Conservation (phyloP, 2,329 filamentous ascomycete genomes). For the Microascus cirrosus region DNA sequence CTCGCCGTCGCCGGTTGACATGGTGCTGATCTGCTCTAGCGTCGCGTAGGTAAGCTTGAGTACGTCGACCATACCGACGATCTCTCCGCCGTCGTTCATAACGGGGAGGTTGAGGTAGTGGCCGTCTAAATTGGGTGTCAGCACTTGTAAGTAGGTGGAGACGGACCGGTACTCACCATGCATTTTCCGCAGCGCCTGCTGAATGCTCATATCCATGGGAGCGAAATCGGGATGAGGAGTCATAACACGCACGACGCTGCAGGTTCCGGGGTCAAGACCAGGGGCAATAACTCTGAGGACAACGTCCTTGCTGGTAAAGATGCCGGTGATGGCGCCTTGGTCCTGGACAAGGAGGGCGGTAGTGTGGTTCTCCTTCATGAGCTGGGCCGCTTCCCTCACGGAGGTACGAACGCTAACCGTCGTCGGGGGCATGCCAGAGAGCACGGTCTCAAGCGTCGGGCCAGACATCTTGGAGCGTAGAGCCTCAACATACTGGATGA, state of each 20-base stretch:
- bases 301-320: conserved; percentile 99
- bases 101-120: conserved; percentile 97
- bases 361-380: conserved; percentile 99
- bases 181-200: conserved; percentile 97
- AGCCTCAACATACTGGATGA: conserved; percentile 97
- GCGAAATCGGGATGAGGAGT: conserved; percentile 98
- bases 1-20: conserved; percentile 79
- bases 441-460: conserved; percentile 85
- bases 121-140: conserved; percentile 53
- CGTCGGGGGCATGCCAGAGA: conserved; percentile 83
- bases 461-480: conserved; percentile 95
- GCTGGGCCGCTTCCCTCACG: conserved; percentile 83
- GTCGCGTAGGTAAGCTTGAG: conserved; percentile 97
- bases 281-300: conserved; percentile 96
- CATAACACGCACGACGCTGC: conserved; percentile 98
- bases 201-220: conserved; percentile 97
- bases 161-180: conserved; percentile 55
- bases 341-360: conserved; percentile 95
- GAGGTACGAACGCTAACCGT: conserved; percentile 94
- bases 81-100: conserved; percentile 95
- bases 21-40: conserved; percentile 93
- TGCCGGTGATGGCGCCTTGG: conserved; percentile 93
- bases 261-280: conserved; percentile 84
- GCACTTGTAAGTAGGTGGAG: neutral
- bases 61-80: conserved; percentile 98